Evolutionary conservation across 2,329 filamentous ascomycete species (phyloP).

Genomic region (Diaporthe capsici): DNA sequence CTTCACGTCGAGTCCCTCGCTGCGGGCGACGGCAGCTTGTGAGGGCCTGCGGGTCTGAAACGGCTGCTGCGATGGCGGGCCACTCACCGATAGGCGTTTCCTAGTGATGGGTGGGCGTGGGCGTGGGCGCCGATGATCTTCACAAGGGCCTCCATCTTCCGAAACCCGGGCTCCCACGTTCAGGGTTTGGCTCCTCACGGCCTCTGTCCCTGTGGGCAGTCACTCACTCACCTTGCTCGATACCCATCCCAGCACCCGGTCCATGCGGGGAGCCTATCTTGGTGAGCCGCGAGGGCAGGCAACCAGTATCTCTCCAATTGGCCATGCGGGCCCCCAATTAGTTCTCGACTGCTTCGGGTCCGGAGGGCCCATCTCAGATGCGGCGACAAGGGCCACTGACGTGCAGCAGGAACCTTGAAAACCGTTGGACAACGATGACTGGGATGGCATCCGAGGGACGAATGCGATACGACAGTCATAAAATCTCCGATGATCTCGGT

Average conservation of each 20-base stretch:
- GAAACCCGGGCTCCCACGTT: conserved; percentile 11
- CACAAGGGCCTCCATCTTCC: conserved; percentile 20
- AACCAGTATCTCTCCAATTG: background rate
- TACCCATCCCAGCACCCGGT: background rate
- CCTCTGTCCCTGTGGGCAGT: background rate
- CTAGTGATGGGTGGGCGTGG: background rate
- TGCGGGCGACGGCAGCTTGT: background rate
- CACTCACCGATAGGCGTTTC: conserved; percentile 27
- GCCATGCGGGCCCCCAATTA: background rate
- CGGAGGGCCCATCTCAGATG: background rate
- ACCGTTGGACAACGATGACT: background rate
- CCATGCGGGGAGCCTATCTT: conserved; percentile 18
- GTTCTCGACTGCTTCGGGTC: background rate
- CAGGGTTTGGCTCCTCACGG: background rate
- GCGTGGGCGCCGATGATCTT: conserved; percentile 9
- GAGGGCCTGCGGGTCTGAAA: conserved; percentile 20
- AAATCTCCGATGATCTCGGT: conserved; percentile 25
- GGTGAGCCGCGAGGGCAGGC: background rate
- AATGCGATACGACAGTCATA: conserved; percentile 24
- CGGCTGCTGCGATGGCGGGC: conserved; percentile 9
- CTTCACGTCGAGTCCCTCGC: conserved; percentile 10
- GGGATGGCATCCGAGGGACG: conserved; percentile 18
- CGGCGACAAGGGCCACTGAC: conserved; percentile 7
- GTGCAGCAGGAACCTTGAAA: conserved; percentile 1
- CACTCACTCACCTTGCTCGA: background rate